Base-by-base conservation (phyloP, 2,329 filamentous ascomycete species). In the Chrysoporthe deuterocubensis region DNA sequence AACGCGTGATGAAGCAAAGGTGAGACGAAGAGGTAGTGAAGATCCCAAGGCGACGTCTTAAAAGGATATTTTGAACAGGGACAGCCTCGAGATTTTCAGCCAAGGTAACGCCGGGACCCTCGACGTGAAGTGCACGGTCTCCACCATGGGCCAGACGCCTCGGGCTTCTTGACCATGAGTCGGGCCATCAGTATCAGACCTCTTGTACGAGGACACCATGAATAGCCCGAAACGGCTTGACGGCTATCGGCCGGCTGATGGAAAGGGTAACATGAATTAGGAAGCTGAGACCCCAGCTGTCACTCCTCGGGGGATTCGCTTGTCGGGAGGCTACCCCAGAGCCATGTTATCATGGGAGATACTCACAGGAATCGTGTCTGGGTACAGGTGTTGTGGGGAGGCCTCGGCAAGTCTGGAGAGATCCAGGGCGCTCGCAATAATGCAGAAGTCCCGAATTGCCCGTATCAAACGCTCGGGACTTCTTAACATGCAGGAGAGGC, bases 381-480 rank as follows among this genome's bases (percentile, higher is more conserved):
- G n/a, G 48, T 8, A 44, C 21, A 42, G 7, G 9, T 32, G 18
- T 26, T 42, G 18, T 14, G 60, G 50, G 50, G 16, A 40, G 14
- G 21, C 11, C 52, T 59, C 34, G 54, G 65, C 18, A 56, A 62
- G 65, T 67, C 65, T 67, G 65, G 11, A 63, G 42, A 32, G 16
- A 67, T 64, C 52, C 40, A 67, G 21, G 4, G 18, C 8, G 34
- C 58, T 26, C 59, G 32, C 48, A 56, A 42, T 7, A 50, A 8
- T 57, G 18, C 4, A 58, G 40, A 67, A 52, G 42, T 42, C 65
- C 65, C 59, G 65, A 67, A 67, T 67, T n/a, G 32, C 54, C 65
- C 65, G 65, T 50, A 67, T 62, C 59, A 62, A 62, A 16, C 46
- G 43, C 60, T 67, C 65, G 59, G 65, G 65, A 50, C 43, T 43